Base-by-base conservation (phyloP, 345 rosid genomes). In the Adansonia digitata region DNA sequence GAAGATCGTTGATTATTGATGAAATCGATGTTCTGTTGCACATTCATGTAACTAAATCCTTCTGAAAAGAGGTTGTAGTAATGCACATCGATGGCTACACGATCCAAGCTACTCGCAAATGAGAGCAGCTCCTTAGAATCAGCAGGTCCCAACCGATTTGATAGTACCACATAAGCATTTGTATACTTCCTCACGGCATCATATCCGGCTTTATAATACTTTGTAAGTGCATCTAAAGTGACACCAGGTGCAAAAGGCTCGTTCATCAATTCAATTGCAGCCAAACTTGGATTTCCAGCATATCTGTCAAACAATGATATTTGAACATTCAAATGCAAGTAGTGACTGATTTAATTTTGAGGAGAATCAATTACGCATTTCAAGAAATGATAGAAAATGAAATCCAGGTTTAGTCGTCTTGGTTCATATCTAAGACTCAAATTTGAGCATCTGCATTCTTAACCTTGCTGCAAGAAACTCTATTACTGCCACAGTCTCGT, bases 11-110 rank as follows among this genome's bases (percentile, higher is more conserved):
- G 70, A 5, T 69, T 68, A 10, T 81, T 40, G 60, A 81, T 49
- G 49, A 2, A 74, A n/a, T 81, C 78, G 7, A 81, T 67, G 66
- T 77, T 81, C 74, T 85, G 76, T 42, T 79, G 71, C 0, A 51
- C 69, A 20, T 57, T 74, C 82, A 74, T 69, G 14, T 24, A 62
- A 0, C 9, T 52, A 17, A 62, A 82, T 10, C 3, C 1, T 0
- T 63, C 69, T 10, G 59, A 48, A 69, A 68, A 82, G 1, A 83
- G 79, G 22, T 76, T 82, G 75, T 84, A 82, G 57, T 71, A 84
- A 80, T 84, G 84, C 69, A 86, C 81, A 26, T 86, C 87, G 7
- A 85, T 81, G 69, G n/a, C 85, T 45, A 73, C 84, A 1, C 74
- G 49, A 40, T 52, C 31, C 2, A 83, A 77, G 60, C n/a, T 22